Base-by-base conservation (phyloP, 352 stramenopile genomes). In the Phytophthora meadii region DNA sequence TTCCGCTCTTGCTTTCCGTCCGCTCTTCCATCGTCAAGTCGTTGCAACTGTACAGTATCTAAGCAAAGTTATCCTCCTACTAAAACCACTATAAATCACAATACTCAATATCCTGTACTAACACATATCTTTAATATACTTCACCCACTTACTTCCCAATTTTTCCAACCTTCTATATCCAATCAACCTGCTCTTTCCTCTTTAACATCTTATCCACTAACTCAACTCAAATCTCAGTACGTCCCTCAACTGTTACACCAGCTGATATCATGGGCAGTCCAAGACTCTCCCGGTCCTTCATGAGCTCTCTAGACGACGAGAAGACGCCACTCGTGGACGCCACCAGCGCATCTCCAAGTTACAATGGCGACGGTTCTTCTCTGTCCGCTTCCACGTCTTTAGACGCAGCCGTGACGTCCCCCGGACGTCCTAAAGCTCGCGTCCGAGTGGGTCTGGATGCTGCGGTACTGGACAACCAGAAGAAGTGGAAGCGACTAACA, bases 401-500 rank as follows among this genome's bases (percentile, higher is more conserved):
- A 12, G 30, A 36, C 8, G 30, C 37, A 54, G 55, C 36, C 34
- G 42, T 5, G 47, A 61, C 17, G 28, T 68, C 61, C 25, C 70
- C 70, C 15, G 53, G 51, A 11, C 56, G 72, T 48, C 65, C 53
- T 6, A 72, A 70, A 36, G 61, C 56, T 1, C 77, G 74, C 30
- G 68, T 89, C 27, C 81, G 81, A 49, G 79, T 90, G 10, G 81
- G 81, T 4, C 69, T 93, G 9, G 85, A 92, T 48, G 78, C 76
- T 34, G 82, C 79, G 2, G 77, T 93, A 0, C 62, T 90, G 48
- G 80, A 93, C 53, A 90, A 90, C 54, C 87, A 93, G 67, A 82
- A 88, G 56, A 94, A 94, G 68, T 94, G 87, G 87, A 92, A 91
- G 68, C 80, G 73, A 0, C 69, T 94, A 11, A 74, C 74, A 15